Conservation (phyloP, 306 rosid species). For the Trichosanthes truncata region DNA sequence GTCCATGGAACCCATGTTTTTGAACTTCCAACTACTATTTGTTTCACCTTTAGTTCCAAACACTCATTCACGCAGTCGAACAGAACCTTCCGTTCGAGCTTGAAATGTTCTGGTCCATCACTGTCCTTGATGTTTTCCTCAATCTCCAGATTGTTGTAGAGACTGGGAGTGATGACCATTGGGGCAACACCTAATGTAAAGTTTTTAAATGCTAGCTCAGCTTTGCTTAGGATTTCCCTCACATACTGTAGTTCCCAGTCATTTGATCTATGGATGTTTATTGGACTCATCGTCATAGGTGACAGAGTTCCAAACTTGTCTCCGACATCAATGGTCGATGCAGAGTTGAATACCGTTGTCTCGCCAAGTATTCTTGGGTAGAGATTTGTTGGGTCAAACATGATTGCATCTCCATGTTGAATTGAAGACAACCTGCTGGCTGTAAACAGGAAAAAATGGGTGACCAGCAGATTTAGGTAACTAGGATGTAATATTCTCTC, state of each 20-base stretch:
- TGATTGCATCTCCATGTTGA: constrained; percentile 34
- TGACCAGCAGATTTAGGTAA: neutral
- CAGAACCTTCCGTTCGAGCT: constrained; percentile 45
- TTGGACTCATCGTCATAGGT: constrained; percentile 13
- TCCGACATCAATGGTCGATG: constrained; percentile 17
- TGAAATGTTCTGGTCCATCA: constrained; percentile 24
- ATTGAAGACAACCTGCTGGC: constrained; percentile 41
- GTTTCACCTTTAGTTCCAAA: constrained; percentile 33
- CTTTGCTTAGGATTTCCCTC: constrained; percentile 37
- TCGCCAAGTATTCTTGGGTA: constrained; percentile 21
- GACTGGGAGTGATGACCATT: constrained; percentile 35
- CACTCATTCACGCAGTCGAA: constrained; percentile 50
- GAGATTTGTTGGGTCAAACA: constrained; percentile 26
- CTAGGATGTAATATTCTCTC: too few species aligned
- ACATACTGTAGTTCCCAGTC: constrained; percentile 57
- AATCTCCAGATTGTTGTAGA: constrained; percentile 47
- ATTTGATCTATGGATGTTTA: constrained; percentile 25
- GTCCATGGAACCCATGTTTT: constrained; percentile 40
- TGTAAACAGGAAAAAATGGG: constrained; percentile 18
- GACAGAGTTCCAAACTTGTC: constrained; percentile 20
- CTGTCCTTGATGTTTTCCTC: constrained; percentile 19
- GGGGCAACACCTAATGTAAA: constrained; percentile 29
- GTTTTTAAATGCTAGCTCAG: constrained; percentile 42
- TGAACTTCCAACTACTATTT: constrained; percentile 38
- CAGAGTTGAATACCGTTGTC: constrained; percentile 25